These are phyloP conservation scores for Verticillium alfalfae DNA, from an alignment of 2,329 filamentous ascomycete genomes.

Conservation along the genomic window DNA sequence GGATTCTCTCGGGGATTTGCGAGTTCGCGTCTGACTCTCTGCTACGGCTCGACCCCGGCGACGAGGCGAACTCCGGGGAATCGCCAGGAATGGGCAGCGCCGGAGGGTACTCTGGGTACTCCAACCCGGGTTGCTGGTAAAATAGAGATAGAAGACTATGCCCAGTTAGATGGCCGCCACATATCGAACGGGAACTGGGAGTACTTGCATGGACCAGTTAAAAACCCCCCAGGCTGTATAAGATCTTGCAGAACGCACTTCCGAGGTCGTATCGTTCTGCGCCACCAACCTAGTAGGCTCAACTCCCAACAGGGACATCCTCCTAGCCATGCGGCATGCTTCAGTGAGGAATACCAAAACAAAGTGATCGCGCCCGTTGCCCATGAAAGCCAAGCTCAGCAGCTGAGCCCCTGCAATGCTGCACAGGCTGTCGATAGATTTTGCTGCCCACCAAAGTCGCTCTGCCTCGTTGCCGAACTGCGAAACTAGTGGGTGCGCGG, in stretches of 20 bases:
- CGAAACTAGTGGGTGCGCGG: slow-evolving; percentile 9
- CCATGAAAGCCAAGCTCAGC: slow-evolving; percentile 25
- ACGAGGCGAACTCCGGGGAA: neutral
- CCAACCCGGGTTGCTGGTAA: slow-evolving; percentile 23
- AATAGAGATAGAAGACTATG: slow-evolving; percentile 22
- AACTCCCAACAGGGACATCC: slow-evolving; percentile 21
- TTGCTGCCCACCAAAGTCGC: slow-evolving; percentile 15
- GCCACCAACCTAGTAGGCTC: neutral
- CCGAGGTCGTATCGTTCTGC: slow-evolving; percentile 10
- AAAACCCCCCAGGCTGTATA: slow-evolving; percentile 25
- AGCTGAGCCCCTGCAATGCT: slow-evolving; percentile 25
- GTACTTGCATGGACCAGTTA: slow-evolving; percentile 30
- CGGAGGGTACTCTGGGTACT: slow-evolving; percentile 6
- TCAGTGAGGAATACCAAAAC: slow-evolving; percentile 21
- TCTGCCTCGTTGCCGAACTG: slow-evolving; percentile 21
- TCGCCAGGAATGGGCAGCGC: slow-evolving; percentile 15
- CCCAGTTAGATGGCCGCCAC: neutral
- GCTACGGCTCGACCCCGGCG: neutral
- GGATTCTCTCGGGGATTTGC: neutral
- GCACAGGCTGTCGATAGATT: slow-evolving; percentile 8
- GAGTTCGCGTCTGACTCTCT: neutral
- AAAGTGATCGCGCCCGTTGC: slow-evolving; percentile 26
- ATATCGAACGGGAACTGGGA: neutral
- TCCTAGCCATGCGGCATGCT: slow-evolving; percentile 21
- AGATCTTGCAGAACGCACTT: slow-evolving; percentile 3